Percentiles rank a stretch among this genome's conserved stretches.
Conservation (phyloP, 1,284 basidiomycete genomes). For the Cryptococcus sp. region DNA sequence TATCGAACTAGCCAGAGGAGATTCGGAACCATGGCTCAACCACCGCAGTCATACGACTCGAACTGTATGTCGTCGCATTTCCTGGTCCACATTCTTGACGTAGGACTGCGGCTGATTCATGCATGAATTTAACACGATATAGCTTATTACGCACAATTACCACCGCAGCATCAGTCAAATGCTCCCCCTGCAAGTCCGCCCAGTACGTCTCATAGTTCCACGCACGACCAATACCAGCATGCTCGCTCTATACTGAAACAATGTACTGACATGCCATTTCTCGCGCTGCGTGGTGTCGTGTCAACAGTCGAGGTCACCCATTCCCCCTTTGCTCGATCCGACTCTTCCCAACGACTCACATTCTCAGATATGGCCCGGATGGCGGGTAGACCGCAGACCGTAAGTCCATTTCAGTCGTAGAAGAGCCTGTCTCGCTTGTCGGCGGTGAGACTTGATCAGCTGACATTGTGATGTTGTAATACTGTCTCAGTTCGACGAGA, state of each 20-base stretch:
- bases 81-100: too few relatives aligned
- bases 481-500: constrained; percentile 80
- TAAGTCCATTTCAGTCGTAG: constrained; percentile 54
- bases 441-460: constrained; percentile 1
- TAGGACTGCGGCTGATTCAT: too few relatives aligned
- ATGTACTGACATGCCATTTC: neutral
- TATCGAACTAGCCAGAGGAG: too few relatives aligned
- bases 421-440: too few relatives aligned
- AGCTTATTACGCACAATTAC: too few relatives aligned
- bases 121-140: too few relatives aligned
- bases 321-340: constrained; percentile 71
- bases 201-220: constrained; percentile 20
- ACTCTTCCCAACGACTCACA: constrained; percentile 52
- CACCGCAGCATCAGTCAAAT: neutral
- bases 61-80: too few relatives aligned
- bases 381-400: constrained; percentile 74
- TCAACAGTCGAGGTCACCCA: constrained; percentile 47
- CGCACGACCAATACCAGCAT: neutral
- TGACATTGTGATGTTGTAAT: constrained; percentile 11
- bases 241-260: neutral
- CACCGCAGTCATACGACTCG: neutral
- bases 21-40: too few relatives aligned
- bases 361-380: constrained; percentile 70
- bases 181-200: constrained; percentile 35
- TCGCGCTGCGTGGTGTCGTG: neutral